Base-by-base conservation (phyloP, 2,329 filamentous ascomycete genomes). In the Colletotrichum paranaense region DNA sequence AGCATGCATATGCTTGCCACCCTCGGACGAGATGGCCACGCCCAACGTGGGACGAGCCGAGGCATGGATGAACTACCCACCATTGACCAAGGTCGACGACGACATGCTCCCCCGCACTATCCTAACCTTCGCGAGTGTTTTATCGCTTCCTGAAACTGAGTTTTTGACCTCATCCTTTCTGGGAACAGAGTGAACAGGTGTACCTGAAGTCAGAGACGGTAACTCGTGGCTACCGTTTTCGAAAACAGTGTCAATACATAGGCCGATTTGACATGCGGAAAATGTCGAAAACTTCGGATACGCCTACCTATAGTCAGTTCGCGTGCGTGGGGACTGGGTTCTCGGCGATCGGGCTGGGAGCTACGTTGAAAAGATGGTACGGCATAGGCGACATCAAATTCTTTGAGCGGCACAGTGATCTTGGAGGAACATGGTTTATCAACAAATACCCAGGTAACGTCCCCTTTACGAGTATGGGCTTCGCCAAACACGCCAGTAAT, bases 391-490 rank as follows among this genome's bases (percentile, higher is more conserved):
- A 92, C 73, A 86, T 92, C 76, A 83, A 84, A 32, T 86, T 93
- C 77, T 92, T 92, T 72, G 91, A 93, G 28, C 84, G 88, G 14
- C 84, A 90, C 73, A 81, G 84, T 4, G 86, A 86, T 3, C 84
- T 92, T 56, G 91, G 91, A 38, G 91, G 91, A 8, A 92, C 91
- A 1, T 93, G 91, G 91, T 87, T 86, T 80, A 86, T 87, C 57
- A 93, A 92, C 78, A 83, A 85, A 38, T 93, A 93, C 79, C 91
- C 89, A 11, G 88, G 88, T 79, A 81, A 64, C 5, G 6, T 32
- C 2, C 6, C 12, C 4, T 26, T 16, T 16, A 12, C 2, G 5
- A 2, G 14, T 42, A 38, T 22, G 8, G 22, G n/a, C 16, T n/a
- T 19, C 16, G 2, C 38, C 6, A 42, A 14, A 12, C 16, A 22